Base-by-base conservation (phyloP, 2,329 filamentous ascomycete species). In the Corinectria fuckeliana region DNA sequence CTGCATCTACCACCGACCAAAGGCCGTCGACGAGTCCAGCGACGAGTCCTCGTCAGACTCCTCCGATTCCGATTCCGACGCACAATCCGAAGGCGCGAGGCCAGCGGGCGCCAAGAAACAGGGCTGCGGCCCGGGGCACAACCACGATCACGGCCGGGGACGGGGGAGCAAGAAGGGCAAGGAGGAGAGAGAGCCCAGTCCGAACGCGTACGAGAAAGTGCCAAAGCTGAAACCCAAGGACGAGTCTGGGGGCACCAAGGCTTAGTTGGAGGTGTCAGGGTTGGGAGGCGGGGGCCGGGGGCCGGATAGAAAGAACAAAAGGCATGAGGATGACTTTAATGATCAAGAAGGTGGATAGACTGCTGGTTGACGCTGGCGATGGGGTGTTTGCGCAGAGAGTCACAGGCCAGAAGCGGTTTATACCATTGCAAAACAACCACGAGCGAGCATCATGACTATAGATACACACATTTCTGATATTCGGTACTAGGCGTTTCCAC, bases 1-100 rank as follows among this genome's bases (percentile, higher is more conserved):
- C 84, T 99, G 95, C 76, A 99, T 99, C 76, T 99, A 97, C 79
- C 94, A 97, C 79, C 91, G 91, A 61, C 89, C 92, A 6, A 91
- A 90, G 67, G 86, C 83, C 10, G 88, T 92, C 4, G 92, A 91
- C 74, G 94, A 98, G 75, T 95, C 91, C 28, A 93, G 89, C 66
- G 86, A 88, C 65, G 87, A 89, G 50, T 87, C 85, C 3, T 86
- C 81, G 13, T 83, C 82, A 20, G 88, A 87, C 13, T 83, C 82
- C 44, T 81, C 80, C 1, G 85, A 88, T 58, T 85, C 83, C 1
- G 85, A 88, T 60, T 85, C 83, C n/a, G 73, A 73, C 51, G 66
- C 73, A 54, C 70, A 70, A 50, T 70, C 67, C 16, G 69, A 70
- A 7, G 63, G 66, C 18, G 66, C 67, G 20, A 61, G 66, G 38